These are phyloP conservation scores for Ampelocalamus luodianensis DNA, from an alignment of 176 grass and related monocot genomes.

Conservation along the genomic window DNA sequence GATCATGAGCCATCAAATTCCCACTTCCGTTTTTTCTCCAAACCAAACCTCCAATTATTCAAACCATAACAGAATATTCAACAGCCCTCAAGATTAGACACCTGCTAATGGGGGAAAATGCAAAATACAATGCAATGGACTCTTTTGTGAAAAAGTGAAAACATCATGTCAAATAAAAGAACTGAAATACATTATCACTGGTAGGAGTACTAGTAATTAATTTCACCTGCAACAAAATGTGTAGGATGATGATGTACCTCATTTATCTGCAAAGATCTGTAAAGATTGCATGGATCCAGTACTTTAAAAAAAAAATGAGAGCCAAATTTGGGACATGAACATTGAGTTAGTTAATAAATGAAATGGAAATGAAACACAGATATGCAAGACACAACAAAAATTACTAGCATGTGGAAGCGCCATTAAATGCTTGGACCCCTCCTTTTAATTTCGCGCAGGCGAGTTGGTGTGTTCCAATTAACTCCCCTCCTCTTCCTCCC, in stretches of 20 bases:
- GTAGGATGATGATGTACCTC: neutral
- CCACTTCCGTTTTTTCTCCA: neutral
- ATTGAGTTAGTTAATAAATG: slow-evolving; percentile 17
- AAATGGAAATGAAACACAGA: slow-evolving; percentile 19
- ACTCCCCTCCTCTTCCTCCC: slow-evolving; percentile 10
- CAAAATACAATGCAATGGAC: slow-evolving; percentile 7
- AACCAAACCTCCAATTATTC: slow-evolving; percentile 31
- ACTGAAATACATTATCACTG: neutral
- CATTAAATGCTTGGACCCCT: slow-evolving; percentile 44
- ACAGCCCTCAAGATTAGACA: slow-evolving; percentile 23
- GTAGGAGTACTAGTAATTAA: neutral
- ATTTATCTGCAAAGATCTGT: slow-evolving; percentile 20
- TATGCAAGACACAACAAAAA: slow-evolving; percentile 19
- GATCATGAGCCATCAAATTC: slow-evolving; percentile 37
- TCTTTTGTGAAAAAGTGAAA: neutral
- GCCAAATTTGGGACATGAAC: slow-evolving; percentile 9
- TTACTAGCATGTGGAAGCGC: neutral
- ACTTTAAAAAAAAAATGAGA: slow-evolving; percentile 18
- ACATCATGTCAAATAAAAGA: neutral
- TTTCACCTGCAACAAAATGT: neutral
- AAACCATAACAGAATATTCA: slow-evolving; percentile 27
- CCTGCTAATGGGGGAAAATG: neutral
- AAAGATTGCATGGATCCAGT: slow-evolving; percentile 16
- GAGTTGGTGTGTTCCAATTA: slow-evolving; percentile 56
- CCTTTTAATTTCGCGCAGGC: slow-evolving; percentile 55